Evolutionary conservation across 495 filamentous ascomycete genomes (phyloP), one percentile per base, ranked within the genome.

Genomic region (Daldinia grandis): DNA sequence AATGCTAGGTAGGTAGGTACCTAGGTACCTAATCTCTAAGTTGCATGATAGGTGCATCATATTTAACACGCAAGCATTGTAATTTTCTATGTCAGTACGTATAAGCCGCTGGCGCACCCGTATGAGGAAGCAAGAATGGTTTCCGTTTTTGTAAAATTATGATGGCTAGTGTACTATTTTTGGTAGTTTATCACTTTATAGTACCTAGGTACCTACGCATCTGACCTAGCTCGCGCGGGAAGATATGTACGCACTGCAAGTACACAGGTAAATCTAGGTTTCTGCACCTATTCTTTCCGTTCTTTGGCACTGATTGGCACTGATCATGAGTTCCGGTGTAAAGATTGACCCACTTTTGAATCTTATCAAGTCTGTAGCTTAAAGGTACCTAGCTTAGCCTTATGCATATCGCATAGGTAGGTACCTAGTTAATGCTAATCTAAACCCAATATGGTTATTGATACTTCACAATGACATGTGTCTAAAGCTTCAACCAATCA

Each of bases 401-500:
- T 21, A 50, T 38, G 25, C 4, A 31, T 4, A 19, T 42, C 40
- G 35, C 33, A 57, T 50, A 53, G n/a, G n/a, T n/a, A n/a, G n/a
- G n/a, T n/a, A n/a, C n/a, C n/a, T n/a, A n/a, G 25, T 27, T 27
- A 35, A 69, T 37, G 37, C 10, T 15, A 27, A 28, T 44, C 68
- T 71, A 71, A 47, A 63, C 68, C 68, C 1, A 28, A 63, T 58
- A 49, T 19, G 42, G 68, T 59, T 59, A 71, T 38, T 42, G n/a
- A 17, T 56, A 19, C 24, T 50, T 60, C 38, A 31, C 64, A 40
- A 56, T 68, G 69, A 72, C 60, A 72, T 68, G 59, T 72, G 64
- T 72, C 60, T 68, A 1, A 21, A 68, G 59, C 64, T 68, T 68
- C 15, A 21, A 27, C 65, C 70, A 73, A 73, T 73, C 70, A 68